Conservation (phyloP, 768 basidiomycete genomes). For the Paxillus ammoniavirescens region DNA sequence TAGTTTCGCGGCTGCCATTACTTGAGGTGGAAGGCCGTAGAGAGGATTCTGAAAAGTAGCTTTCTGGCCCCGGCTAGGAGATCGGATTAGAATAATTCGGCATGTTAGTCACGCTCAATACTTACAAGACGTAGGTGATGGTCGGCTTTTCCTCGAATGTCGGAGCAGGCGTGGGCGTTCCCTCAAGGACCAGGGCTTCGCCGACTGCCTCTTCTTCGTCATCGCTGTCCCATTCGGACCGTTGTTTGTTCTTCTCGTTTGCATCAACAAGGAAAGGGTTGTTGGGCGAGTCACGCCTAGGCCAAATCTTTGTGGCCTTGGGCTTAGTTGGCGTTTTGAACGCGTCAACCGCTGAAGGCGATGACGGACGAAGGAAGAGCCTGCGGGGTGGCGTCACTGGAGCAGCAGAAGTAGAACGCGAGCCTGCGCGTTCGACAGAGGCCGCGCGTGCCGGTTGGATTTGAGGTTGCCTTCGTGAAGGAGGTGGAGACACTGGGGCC, state of each 20-base stretch:
- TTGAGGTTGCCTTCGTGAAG: slow-evolving; percentile 50
- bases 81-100: slow-evolving; percentile 1
- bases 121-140: slow-evolving; percentile 74
- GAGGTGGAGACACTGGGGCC: slow-evolving; percentile 64
- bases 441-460: slow-evolving; percentile 27
- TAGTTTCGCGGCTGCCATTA: slow-evolving; percentile 43
- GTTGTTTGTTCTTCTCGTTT: slow-evolving; percentile 15
- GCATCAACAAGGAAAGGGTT: slow-evolving; percentile 64
- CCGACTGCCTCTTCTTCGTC: slow-evolving; percentile 34
- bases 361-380: slow-evolving; percentile 20
- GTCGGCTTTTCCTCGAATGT: slow-evolving; percentile 54
- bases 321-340: slow-evolving; percentile 43
- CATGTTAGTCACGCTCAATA: slow-evolving; percentile 12
- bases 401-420: slow-evolving; percentile 9
- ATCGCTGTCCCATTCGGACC: slow-evolving; percentile 33
- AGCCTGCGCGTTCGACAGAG: slow-evolving; percentile 18
- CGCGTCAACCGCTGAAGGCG: slow-evolving; percentile 12
- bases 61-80: slow-evolving; percentile 64
- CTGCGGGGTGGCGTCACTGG: slow-evolving; percentile 26
- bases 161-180: slow-evolving; percentile 36
- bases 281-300: slow-evolving; percentile 61
- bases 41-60: slow-evolving; percentile 63
- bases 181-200: slow-evolving; percentile 32
- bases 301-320: slow-evolving; percentile 32
- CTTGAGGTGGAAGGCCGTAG: slow-evolving; percentile 48